A percentile compares a stretch with the other conserved stretches of the same genome.
These are phyloP conservation scores for Solanum sitiens DNA, from an alignment of 257 asterid species.

Conservation along the genomic window DNA sequence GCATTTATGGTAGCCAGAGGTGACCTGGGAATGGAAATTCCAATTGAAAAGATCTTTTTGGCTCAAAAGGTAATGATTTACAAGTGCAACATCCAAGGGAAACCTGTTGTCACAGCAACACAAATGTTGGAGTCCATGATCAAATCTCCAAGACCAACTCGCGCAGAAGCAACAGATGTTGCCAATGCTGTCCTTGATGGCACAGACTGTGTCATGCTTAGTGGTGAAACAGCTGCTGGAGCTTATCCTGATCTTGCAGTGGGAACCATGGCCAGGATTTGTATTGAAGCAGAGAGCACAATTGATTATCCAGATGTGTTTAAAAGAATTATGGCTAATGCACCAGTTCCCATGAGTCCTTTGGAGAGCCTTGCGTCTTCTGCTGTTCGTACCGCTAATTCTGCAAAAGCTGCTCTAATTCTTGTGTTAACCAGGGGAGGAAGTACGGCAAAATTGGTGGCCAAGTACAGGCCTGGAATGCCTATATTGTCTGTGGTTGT, in stretches of 20 bases:
- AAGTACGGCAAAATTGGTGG: constrained; percentile 76
- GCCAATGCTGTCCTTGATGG: constrained; percentile 92
- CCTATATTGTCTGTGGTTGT: constrained; percentile 76
- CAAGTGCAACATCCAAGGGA: constrained; percentile 87
- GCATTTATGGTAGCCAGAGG: constrained; percentile 96
- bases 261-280: constrained; percentile 76
- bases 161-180: constrained; percentile 91
- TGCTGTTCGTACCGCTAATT: constrained; percentile 78
- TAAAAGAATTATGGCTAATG: constrained; percentile 57
- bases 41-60: constrained; percentile 76
- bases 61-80: constrained; percentile 88
- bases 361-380: constrained; percentile 77
- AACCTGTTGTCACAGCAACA: constrained; percentile 89
- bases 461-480: constrained; percentile 80
- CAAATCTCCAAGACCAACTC: constrained; percentile 85
- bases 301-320: constrained; percentile 61
- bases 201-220: constrained; percentile 87
- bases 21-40: constrained; percentile 87
- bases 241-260: constrained; percentile 91
- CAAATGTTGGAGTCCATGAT: constrained; percentile 94
- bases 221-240: constrained; percentile 95
- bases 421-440: constrained; percentile 80
- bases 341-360: constrained; percentile 87
- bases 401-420: constrained; percentile 58
- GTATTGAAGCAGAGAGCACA: constrained; percentile 80